Evolutionary conservation across 2,329 filamentous ascomycete species (phyloP).

Genomic region (Neonectria magnoliae): DNA sequence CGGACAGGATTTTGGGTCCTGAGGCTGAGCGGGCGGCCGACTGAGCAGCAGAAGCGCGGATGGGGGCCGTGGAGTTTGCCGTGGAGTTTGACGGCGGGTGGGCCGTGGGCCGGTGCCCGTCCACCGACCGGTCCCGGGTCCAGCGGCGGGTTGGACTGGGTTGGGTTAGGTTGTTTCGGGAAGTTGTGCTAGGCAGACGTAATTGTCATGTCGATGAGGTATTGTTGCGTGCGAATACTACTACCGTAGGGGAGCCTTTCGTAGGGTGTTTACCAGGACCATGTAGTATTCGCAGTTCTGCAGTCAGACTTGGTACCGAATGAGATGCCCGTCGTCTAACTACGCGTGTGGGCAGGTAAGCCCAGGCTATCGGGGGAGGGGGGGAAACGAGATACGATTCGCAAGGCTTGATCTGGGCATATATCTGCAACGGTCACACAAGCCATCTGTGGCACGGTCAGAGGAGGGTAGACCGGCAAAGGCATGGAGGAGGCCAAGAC

Average conservation of each 20-base stretch:
- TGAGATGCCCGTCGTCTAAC: background rate
- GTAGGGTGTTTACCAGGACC: too few species aligned
- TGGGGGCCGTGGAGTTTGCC: conserved; percentile 22
- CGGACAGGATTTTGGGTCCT: conserved; percentile 1
- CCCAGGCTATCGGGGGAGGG: background rate
- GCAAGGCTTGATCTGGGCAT: background rate
- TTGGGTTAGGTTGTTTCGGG: background rate
- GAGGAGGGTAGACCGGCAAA: background rate
- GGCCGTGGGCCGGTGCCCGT: background rate
- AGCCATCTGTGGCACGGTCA: background rate
- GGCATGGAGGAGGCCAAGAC: too few species aligned
- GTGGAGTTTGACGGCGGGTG: conserved; percentile 8
- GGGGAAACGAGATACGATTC: background rate
- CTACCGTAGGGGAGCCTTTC: background rate
- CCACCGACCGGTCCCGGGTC: background rate
- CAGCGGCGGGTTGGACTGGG: background rate
- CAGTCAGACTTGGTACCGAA: background rate
- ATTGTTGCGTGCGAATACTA: background rate
- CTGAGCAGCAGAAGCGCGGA: conserved; percentile 34
- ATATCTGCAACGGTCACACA: background rate
- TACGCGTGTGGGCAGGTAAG: background rate
- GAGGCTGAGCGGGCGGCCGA: conserved; percentile 34
- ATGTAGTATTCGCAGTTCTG: background rate
- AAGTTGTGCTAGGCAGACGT: background rate
- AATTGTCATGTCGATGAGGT: background rate